A percentile compares a stretch with the other conserved stretches of the same genome.
phyloP scores from a whole-genome alignment of 1,284 basidiomycete species.

The Papiliotrema terrestris region DNA sequence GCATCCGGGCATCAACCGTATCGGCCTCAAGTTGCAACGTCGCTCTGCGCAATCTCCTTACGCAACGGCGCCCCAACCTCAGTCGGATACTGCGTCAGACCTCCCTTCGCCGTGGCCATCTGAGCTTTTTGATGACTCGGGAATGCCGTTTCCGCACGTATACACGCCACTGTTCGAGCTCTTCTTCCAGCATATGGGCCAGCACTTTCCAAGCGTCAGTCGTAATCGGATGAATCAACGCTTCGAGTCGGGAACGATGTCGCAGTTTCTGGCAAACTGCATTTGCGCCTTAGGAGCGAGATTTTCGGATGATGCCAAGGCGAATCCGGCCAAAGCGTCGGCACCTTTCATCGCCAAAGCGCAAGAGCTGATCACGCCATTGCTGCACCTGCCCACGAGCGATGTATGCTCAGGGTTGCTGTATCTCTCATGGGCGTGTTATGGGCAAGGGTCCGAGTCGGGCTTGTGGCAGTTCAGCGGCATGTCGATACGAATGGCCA shows the following conservation, averaged over 20 bases:
- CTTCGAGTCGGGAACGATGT: constrained; percentile 50
- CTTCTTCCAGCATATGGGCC: constrained; percentile 46
- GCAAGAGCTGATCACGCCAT: constrained; percentile 48
- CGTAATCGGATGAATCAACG: constrained; percentile 46
- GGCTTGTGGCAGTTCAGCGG: constrained; percentile 48
- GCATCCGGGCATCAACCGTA: constrained; percentile 50
- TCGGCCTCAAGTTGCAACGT: constrained; percentile 49
- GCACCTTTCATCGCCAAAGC: constrained; percentile 52
- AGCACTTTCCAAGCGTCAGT: constrained; percentile 49
- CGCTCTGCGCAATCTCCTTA: constrained; percentile 23
- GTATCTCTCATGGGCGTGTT: constrained; percentile 49
- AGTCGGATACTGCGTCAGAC: constrained; percentile 7
- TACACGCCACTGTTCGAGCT: constrained; percentile 46
- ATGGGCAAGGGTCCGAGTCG: constrained; percentile 50
- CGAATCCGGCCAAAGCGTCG: constrained; percentile 31
- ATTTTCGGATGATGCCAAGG: constrained; percentile 21
- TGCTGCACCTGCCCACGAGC: constrained; percentile 49
- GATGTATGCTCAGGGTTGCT: constrained; percentile 49
- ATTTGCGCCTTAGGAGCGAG: constrained; percentile 45
- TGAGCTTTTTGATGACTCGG: constrained; percentile 43
- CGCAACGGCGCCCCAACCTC: constrained; percentile 27
- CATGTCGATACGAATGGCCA: constrained; percentile 51
- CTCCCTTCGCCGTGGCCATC: constrained; percentile 17
- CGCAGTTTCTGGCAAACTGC: constrained; percentile 48
- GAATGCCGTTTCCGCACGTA: constrained; percentile 45